Conservation (phyloP, 306 rosid species). For the Begonia peltatifolia region DNA sequence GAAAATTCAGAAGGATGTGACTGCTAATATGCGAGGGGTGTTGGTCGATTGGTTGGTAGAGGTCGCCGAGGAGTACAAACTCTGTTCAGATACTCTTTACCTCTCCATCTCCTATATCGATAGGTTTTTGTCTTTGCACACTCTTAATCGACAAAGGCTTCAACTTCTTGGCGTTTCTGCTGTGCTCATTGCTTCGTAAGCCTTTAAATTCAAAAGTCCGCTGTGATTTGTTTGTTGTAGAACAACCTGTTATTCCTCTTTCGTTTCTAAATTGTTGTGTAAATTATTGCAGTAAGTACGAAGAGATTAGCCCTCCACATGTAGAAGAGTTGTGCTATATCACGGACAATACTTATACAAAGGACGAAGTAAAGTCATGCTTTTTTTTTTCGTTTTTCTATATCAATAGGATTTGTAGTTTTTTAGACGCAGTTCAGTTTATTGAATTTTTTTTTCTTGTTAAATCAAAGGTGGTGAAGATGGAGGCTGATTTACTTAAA, state of each 20-base stretch:
- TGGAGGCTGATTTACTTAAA: slow-evolving; percentile 79
- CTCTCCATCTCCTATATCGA: slow-evolving; percentile 52
- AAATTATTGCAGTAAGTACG: slow-evolving; percentile 45
- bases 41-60: slow-evolving; percentile 91
- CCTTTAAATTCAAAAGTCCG: not conserved
- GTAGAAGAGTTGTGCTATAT: slow-evolving; percentile 70
- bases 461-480: slow-evolving; percentile 39
- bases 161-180: slow-evolving; percentile 74
- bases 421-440: no score
- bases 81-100: slow-evolving; percentile 63
- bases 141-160: slow-evolving; percentile 33
- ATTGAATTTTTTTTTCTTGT: no score
- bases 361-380: slow-evolving; percentile 42
- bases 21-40: slow-evolving; percentile 58
- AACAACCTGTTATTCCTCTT: not conserved
- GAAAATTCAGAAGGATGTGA: slow-evolving; percentile 52
- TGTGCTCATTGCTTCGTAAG: slow-evolving; percentile 81
- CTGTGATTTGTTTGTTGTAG: not conserved
- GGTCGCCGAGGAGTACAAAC: slow-evolving; percentile 76
- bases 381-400: no score
- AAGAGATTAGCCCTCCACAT: slow-evolving; percentile 70
- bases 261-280: not conserved
- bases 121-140: slow-evolving; percentile 37
- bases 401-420: no score
- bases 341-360: slow-evolving; percentile 61